Evolutionary conservation across 192 early-diverging fungal genomes (phyloP).

Genomic region (Backusella australiensis): DNA sequence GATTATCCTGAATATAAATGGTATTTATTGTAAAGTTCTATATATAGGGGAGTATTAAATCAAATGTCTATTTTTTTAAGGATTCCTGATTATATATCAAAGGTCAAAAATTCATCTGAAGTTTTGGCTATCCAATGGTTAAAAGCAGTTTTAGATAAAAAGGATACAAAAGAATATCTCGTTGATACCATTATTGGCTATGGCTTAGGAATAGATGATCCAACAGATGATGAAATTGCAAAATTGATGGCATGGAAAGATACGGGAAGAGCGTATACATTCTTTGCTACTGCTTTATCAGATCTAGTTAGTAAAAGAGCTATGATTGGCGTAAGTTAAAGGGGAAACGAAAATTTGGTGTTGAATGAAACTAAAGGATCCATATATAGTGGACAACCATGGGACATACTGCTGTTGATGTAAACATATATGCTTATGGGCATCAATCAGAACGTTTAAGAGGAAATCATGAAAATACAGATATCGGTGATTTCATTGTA

Average conservation of each 20-base stretch:
- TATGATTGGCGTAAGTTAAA: constrained; percentile 51
- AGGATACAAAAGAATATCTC: constrained; percentile 31
- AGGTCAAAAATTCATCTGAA: constrained; percentile 73
- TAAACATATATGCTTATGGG: constrained; percentile 90
- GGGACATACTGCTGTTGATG: constrained; percentile 93
- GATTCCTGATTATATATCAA: constrained; percentile 68
- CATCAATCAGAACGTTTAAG: constrained; percentile 53
- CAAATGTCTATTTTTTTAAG: constrained; percentile 12
- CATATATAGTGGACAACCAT: constrained; percentile 72
- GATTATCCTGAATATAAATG: constrained; percentile 85
- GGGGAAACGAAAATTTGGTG: background rate
- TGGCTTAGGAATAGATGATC: constrained; percentile 59
- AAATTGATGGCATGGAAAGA: constrained; percentile 41
- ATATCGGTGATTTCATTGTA: constrained; percentile 74
- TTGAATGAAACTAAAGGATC: background rate
- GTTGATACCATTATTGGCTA: background rate
- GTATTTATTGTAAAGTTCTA: constrained; percentile 20
- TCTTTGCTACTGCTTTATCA: constrained; percentile 41
- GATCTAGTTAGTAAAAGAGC: constrained; percentile 53
- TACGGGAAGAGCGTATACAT: constrained; percentile 34
- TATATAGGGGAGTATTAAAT: too few species aligned
- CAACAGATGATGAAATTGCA: constrained; percentile 54
- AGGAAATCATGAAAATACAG: constrained; percentile 88
- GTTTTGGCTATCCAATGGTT: constrained; percentile 27
- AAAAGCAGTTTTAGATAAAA: constrained; percentile 40